Base-by-base conservation (phyloP, 129 eudicot genomes). In the Lactuca saligna region DNA sequence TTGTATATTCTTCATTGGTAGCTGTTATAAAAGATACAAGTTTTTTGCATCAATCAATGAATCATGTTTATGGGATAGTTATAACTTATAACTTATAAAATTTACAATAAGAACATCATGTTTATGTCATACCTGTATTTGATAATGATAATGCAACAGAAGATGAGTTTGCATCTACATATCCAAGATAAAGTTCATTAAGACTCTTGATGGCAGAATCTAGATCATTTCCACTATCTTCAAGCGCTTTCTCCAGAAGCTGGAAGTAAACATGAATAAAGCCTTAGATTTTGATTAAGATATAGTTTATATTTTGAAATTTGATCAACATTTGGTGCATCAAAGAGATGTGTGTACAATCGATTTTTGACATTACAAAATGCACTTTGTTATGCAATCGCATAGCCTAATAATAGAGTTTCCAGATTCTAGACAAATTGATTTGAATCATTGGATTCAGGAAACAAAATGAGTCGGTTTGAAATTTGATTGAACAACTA, bases 211-310 rank as follows among this genome's bases (percentile, higher is more conserved):
- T 75, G 13, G 98, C 96, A 60, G 83, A 61, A 71, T 84, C 87
- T 20, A 92, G 11, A 72, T 92, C 95, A 84, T 80, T 66, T 25
- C 85, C 85, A 51, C 84, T 88, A 59, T 88, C 91, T 67, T 70
- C 89, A 37, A 88, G 63, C 15, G 84, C 94, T 72, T 78, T 80
- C 79, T 88, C 91, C 61, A 92, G 82, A 60, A 86, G 66, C 98
- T 92, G 81, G 35, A 64, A 70, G 25, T 9, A 7, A 54, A 31
- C 2, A 44, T 7, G 49, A 49, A 15, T 50, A 8, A 17, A 29
- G 64, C 46, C 34, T 48, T 38, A 11, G 0, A 32, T 74, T 48
- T 31, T 49, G 32, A 57, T 57, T 11, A 34, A 44, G 13, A 66
- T 17, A 3, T 17, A 3, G 5, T 13, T 17, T 10, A 54, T 64